Conservation (phyloP, 108 stramenopile genomes). For the Stephanodiscus minutulus region DNA sequence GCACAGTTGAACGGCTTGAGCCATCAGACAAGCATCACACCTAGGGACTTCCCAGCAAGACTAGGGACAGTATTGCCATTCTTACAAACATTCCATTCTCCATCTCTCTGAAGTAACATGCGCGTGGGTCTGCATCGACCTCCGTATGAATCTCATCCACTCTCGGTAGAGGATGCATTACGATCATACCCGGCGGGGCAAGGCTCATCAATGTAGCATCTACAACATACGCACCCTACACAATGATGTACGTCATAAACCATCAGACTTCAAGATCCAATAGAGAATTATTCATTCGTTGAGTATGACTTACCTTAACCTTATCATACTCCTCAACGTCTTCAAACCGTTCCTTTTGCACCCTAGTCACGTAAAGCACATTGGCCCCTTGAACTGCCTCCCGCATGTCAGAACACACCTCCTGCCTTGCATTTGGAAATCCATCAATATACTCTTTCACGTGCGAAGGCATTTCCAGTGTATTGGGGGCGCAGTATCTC, state of each 20-base stretch:
- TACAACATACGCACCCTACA: slow-evolving; percentile 81
- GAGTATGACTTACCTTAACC: slow-evolving; percentile 61
- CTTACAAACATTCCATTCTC: slow-evolving; percentile 98
- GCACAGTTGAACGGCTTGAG: no score
- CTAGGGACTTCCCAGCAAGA: slow-evolving; percentile 56
- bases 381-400: slow-evolving; percentile 75
- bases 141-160: slow-evolving; percentile 93
- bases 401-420: slow-evolving; percentile 49
- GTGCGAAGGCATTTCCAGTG: slow-evolving; percentile 84
- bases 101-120: slow-evolving; percentile 99
- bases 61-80: slow-evolving; percentile 92
- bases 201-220: slow-evolving; percentile 69
- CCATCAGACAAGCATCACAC: not conserved
- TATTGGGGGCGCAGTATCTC: slow-evolving; percentile 84
- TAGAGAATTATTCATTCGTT: not conserved
- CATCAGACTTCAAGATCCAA: not conserved
- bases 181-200: slow-evolving; percentile 71
- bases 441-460: slow-evolving; percentile 75
- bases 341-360: slow-evolving; percentile 96
- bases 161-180: slow-evolving; percentile 94
- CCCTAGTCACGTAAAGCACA: slow-evolving; percentile 95
- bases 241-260: not conserved
- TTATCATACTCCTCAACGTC: slow-evolving; percentile 76
- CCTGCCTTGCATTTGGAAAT: slow-evolving; percentile 59
- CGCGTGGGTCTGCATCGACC: slow-evolving; percentile 92